These are phyloP conservation scores for Puccinia hordei DNA, from an alignment of 1,284 basidiomycete species.

Conservation along the genomic window DNA sequence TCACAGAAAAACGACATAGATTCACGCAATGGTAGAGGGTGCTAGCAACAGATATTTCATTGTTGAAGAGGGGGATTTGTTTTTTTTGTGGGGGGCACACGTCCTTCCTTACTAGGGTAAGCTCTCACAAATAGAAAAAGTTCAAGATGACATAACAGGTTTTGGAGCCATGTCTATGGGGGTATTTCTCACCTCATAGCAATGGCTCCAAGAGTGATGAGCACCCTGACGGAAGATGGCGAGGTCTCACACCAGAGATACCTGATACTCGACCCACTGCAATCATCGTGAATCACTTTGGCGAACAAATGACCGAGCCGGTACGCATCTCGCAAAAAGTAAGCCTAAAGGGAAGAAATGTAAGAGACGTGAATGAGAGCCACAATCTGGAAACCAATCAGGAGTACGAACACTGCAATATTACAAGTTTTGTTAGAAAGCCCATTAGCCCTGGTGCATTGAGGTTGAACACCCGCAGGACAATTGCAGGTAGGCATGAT, in stretches of 20 bases:
- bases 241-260: neutral
- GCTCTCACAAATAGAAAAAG: neutral
- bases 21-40: too few species aligned
- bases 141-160: neutral
- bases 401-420: constrained; percentile 13
- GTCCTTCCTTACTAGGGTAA: neutral
- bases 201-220: neutral
- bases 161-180: neutral
- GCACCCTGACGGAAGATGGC: neutral
- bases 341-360: neutral
- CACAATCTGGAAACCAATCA: neutral
- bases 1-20: too few species aligned
- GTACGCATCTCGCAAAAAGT: constrained; percentile 33
- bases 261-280: neutral
- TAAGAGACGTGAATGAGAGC: neutral
- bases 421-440: constrained; percentile 22
- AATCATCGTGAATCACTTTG: neutral
- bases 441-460: constrained; percentile 11
- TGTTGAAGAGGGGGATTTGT: neutral
- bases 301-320: constrained; percentile 4
- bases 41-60: too few species aligned
- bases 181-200: neutral
- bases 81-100: neutral
- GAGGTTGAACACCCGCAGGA: constrained; percentile 7
- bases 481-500: constrained; percentile 26